phyloP scores from a whole-genome alignment of 179 eudicot genomes.

The Spinacia oleracea region DNA sequence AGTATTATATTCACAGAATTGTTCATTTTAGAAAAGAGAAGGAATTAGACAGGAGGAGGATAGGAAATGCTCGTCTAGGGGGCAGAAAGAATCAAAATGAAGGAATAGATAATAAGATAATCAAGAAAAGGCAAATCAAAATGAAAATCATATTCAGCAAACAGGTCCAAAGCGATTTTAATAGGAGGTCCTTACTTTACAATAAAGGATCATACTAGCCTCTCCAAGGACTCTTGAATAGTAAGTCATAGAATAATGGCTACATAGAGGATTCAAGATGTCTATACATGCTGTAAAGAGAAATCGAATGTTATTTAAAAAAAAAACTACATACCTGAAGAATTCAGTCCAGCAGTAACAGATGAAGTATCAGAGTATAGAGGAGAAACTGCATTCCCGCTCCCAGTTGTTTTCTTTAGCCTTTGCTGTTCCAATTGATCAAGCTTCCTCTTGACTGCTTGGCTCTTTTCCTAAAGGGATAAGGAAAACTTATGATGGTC shows the following conservation, averaged over 20 bases:
- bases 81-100: neutral
- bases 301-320: neutral
- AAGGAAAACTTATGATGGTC: conserved; percentile 11
- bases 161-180: neutral
- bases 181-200: neutral
- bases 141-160: neutral
- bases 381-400: conserved; percentile 24
- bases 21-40: neutral
- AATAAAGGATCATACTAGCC: neutral
- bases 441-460: conserved; percentile 47
- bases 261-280: neutral
- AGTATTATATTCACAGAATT: neutral
- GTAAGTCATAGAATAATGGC: neutral
- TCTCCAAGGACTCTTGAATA: neutral
- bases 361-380: conserved; percentile 37
- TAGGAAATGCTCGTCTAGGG: neutral
- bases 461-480: conserved; percentile 57
- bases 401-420: conserved; percentile 44
- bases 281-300: neutral
- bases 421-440: conserved; percentile 48
- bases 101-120: neutral
- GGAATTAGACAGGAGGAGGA: neutral
- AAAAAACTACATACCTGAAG: conserved; percentile 43
- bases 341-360: conserved; percentile 34
- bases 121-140: neutral